These are phyloP conservation scores for Chimonanthus salicifolius DNA, from an alignment of 164 flowering plant species.

Conservation along the genomic window DNA sequence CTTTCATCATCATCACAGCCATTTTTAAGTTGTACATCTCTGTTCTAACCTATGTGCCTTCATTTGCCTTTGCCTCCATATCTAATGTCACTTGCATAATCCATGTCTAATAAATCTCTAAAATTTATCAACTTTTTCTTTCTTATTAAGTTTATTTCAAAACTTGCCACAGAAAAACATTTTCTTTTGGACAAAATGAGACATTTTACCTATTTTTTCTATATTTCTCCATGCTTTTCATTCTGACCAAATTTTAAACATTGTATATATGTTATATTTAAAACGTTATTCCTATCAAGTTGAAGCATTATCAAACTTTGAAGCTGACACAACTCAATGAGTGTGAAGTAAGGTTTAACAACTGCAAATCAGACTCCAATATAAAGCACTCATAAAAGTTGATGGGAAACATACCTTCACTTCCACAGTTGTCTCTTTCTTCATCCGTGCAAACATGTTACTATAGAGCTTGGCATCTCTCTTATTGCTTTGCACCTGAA, in stretches of 20 bases:
- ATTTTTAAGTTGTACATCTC: too few relatives aligned
- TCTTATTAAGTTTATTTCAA: too few relatives aligned
- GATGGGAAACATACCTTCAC: conserved; percentile 26
- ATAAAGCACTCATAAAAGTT: neutral
- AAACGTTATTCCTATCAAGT: neutral
- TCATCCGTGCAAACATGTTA: conserved; percentile 49
- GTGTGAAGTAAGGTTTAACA: neutral
- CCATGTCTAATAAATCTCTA: too few relatives aligned
- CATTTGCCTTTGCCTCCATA: too few relatives aligned
- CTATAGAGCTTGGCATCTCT: conserved; percentile 53
- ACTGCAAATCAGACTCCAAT: neutral
- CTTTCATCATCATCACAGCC: too few relatives aligned
- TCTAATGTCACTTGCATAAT: too few relatives aligned
- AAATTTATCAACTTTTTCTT: too few relatives aligned
- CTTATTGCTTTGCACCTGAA: conserved; percentile 54
- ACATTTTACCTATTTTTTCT: neutral
- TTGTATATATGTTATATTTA: too few relatives aligned
- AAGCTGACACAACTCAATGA: neutral
- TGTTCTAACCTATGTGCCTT: too few relatives aligned
- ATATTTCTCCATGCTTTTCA: neutral
- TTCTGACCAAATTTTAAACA: neutral
- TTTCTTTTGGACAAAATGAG: neutral
- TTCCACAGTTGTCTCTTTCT: conserved; percentile 23
- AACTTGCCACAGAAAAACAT: too few relatives aligned
- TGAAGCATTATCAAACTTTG: too few relatives aligned